Conservation (phyloP, 2,329 filamentous ascomycete species). For the Ceratocystis diversiconidia region DNA sequence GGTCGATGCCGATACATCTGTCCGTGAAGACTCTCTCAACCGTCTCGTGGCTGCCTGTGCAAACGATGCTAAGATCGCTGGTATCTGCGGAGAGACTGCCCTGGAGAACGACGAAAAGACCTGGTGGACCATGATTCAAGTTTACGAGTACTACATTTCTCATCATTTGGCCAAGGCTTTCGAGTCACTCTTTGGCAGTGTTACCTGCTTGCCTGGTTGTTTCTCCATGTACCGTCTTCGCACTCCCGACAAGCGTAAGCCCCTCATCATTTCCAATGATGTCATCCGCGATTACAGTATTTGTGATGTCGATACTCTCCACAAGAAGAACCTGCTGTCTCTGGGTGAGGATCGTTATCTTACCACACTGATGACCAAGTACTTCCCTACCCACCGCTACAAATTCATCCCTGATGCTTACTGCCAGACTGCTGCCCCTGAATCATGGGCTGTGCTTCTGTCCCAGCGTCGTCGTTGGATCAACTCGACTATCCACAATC, state of each 20-base stretch:
- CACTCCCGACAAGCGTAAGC: slow-evolving; percentile 85
- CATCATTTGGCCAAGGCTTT: slow-evolving; percentile 95
- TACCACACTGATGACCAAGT: slow-evolving; percentile 94
- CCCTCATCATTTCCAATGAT: slow-evolving; percentile 80
- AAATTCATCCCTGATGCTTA: slow-evolving; percentile 92
- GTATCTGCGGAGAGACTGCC: slow-evolving; percentile 93
- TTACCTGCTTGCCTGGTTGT: slow-evolving; percentile 98
- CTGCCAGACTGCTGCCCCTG: slow-evolving; percentile 83
- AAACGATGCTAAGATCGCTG: slow-evolving; percentile 89
- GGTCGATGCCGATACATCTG: slow-evolving; percentile 94
- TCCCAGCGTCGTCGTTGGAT: slow-evolving; percentile 99
- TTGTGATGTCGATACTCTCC: slow-evolving; percentile 80
- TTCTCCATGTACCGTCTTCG: slow-evolving; percentile 98
- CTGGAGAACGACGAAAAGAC: slow-evolving; percentile 87
- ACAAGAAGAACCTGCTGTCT: slow-evolving; percentile 90
- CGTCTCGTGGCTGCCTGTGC: slow-evolving; percentile 82
- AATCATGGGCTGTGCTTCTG: slow-evolving; percentile 83
- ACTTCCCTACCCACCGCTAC: slow-evolving; percentile 90
- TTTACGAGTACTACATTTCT: slow-evolving; percentile 99
- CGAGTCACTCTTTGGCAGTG: slow-evolving; percentile 91
- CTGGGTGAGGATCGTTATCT: slow-evolving; percentile 95
- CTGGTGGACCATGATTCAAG: slow-evolving; percentile 99
- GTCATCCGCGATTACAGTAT: slow-evolving; percentile 81
- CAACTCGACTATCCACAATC: slow-evolving; percentile 95
- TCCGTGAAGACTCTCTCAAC: slow-evolving; percentile 83